Conservation (phyloP, 495 filamentous ascomycete species). For the Aspergillus mulundensis region DNA sequence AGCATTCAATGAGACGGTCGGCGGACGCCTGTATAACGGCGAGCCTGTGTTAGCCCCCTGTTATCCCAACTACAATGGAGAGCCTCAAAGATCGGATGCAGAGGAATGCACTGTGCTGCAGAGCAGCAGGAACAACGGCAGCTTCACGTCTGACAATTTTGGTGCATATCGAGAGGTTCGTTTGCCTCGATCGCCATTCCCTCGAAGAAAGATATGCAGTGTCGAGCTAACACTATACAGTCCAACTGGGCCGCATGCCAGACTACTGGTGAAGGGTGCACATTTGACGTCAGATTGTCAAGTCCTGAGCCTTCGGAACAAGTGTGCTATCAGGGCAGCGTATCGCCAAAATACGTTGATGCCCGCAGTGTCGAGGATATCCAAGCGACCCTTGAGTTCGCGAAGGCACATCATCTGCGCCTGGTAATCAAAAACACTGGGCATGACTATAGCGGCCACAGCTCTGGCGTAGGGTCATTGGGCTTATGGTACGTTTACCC, state of each 20-base stretch:
- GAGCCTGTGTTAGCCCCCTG: slow-evolving; percentile 18
- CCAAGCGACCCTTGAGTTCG: slow-evolving; percentile 15
- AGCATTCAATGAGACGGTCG: slow-evolving; percentile 13
- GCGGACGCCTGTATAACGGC: slow-evolving; percentile 12
- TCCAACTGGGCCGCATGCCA: slow-evolving; percentile 9
- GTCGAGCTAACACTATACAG: slow-evolving; percentile 1
- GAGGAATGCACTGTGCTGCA: slow-evolving; percentile 26
- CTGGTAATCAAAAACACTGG: slow-evolving; percentile 56
- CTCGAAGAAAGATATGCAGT: slow-evolving; percentile 17
- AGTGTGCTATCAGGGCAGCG: slow-evolving; percentile 18
- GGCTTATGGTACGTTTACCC: slow-evolving; percentile 37
- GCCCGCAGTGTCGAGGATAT: slow-evolving; percentile 14
- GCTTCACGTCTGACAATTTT: slow-evolving; percentile 23
- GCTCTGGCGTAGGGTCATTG: slow-evolving; percentile 47
- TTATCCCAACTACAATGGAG: slow-evolving; percentile 33
- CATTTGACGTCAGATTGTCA: not conserved
- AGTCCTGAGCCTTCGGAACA: not conserved
- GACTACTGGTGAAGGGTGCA: slow-evolving; percentile 2
- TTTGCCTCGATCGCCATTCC: slow-evolving; percentile 17
- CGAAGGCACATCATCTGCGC: slow-evolving; percentile 6
- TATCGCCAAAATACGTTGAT: slow-evolving; percentile 19
- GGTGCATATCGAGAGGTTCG: slow-evolving; percentile 2
- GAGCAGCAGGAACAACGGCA: slow-evolving; percentile 25
- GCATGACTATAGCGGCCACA: slow-evolving; percentile 48
- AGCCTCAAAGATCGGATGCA: slow-evolving; percentile 10